Evolutionary conservation across 148 eudicot genomes (phyloP), one percentile per base, ranked within the genome.

Genomic region (Vaccinium darrowii): DNA sequence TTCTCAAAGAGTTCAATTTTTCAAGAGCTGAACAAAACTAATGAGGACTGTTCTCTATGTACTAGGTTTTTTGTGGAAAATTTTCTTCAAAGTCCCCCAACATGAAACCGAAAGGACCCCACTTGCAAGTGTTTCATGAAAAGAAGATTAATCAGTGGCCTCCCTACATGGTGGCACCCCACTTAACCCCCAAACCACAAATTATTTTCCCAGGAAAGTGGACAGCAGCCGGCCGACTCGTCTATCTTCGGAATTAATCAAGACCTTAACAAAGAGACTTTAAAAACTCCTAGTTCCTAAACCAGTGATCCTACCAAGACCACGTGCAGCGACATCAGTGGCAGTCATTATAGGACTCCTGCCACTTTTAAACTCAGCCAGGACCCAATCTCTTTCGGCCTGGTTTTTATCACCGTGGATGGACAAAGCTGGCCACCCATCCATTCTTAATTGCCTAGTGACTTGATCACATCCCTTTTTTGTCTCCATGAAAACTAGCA

Each of bases 311-410:
- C 99, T 97, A 97, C 99, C 99, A 92, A 97, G 99, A 90, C 99
- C 99, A 92, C 98, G 99, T 23, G 99, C 99, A 87, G 99, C 98
- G 90, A 97, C 98, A 91, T 97, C 99, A 88, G 99, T 97, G 90
- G 99, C 99, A 87, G 86, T 95, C 98, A 97, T 95, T 87, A 97
- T 89, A 89, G 95, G 94, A 92, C 93, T 95, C 90, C 95, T 91
- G 94, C 98, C 98, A 95, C 90, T 95, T 93, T 92, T 95, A 90
- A 97, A 97, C 87, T 97, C 99, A 78, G 98, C 90, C 86, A 97
- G 91, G 77, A 97, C 99, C 98, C 98, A 95, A 88, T 95, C 99
- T 89, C 98, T 92, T 89, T 95, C 98, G 23, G 93, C 90, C 92
- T 95, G 99, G 88, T 92, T 97, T 90, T 97, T 97, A 91, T 97